These are phyloP conservation scores for Salinomyces thailandicus DNA, from an alignment of 2,329 filamentous ascomycete species.

Conservation along the genomic window DNA sequence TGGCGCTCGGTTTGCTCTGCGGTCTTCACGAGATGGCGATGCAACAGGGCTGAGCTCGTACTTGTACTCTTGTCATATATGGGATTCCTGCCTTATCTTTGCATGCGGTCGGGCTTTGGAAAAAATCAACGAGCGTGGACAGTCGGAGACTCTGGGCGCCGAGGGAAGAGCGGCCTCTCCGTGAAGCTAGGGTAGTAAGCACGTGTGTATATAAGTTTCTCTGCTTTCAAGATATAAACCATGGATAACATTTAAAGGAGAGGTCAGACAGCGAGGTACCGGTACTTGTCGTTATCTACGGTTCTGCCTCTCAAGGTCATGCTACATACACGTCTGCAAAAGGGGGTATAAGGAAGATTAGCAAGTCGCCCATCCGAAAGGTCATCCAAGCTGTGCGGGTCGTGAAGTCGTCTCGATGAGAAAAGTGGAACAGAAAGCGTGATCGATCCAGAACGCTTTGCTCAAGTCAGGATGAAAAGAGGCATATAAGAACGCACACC, in stretches of 20 bases:
- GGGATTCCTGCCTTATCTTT: background rate
- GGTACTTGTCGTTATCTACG: no score
- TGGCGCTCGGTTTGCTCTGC: constrained; percentile 34
- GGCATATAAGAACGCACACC: background rate
- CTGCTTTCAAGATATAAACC: background rate
- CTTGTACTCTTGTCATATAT: background rate
- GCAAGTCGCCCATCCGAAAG: no score
- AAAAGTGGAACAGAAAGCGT: background rate
- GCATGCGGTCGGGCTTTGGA: background rate
- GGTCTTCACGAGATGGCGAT: constrained; percentile 26
- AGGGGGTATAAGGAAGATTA: background rate
- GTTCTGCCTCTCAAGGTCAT: no score
- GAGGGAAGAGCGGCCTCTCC: background rate
- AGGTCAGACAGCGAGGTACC: no score
- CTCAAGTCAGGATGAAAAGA: no score
- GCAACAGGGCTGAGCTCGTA: constrained; percentile 9
- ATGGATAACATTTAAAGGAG: background rate
- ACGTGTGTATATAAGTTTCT: background rate
- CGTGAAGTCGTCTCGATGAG: background rate
- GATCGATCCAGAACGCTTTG: background rate
- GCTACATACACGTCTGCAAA: constrained; percentile 31
- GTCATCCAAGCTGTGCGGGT: background rate
- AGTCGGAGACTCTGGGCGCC: no score
- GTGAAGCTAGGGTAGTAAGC: background rate
- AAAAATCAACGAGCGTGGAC: no score